Evolutionary conservation across 768 basidiomycete species (phyloP).

Genomic region (Phlegmacium glaucopus): DNA sequence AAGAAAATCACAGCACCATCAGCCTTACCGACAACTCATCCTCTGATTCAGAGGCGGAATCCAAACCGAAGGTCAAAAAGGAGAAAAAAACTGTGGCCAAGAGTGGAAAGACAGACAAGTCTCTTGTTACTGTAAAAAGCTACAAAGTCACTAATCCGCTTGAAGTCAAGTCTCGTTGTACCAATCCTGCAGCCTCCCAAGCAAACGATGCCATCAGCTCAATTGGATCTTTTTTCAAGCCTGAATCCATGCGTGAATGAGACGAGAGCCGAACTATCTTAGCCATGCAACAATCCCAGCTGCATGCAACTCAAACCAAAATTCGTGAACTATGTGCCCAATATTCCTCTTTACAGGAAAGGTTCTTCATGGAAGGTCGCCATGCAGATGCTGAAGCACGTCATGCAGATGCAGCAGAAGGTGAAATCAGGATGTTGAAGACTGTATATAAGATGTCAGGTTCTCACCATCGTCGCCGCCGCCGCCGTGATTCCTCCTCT

Average conservation of each 20-base stretch:
- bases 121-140: not conserved
- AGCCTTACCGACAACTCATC: not conserved
- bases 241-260: not conserved
- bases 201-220: constrained; percentile 4
- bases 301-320: constrained; percentile 4
- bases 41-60: not conserved
- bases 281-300: constrained; percentile 6
- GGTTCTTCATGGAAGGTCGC: not conserved
- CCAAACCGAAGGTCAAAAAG: too few species aligned
- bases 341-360: not conserved
- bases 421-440: not conserved
- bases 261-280: constrained; percentile 6
- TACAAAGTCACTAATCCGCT: not conserved
- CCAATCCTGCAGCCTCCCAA: not conserved
- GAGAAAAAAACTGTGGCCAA: not conserved
- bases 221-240: constrained; percentile 6
- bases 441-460: not conserved
- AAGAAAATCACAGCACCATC: not conserved
- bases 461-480: not conserved
- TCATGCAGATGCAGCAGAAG: constrained; percentile 12
- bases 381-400: not conserved
- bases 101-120: not conserved
- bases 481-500: not conserved
- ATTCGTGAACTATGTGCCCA: constrained; percentile 1
- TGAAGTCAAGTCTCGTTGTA: not conserved